Base-by-base conservation (phyloP, 2,329 filamentous ascomycete genomes). In the Venturia aucupariae region DNA sequence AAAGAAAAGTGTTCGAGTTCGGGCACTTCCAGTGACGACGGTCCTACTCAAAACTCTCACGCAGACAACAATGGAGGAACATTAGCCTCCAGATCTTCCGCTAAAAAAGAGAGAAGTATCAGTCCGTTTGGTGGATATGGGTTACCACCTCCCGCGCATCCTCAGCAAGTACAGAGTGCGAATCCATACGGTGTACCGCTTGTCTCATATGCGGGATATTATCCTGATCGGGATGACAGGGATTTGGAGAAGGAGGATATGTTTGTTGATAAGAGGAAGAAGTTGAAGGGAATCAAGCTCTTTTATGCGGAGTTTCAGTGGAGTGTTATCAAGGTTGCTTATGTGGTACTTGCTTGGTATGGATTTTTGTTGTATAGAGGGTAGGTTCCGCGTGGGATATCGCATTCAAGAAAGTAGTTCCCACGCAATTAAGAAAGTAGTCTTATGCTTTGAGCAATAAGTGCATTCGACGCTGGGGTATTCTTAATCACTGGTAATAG, bases 301-400 rank as follows among this genome's bases (percentile, higher is more conserved):
- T 81, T 89, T 6, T 72, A 78, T 39, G 77, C 79, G 32, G 88
- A 93, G 73, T 75, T 91, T 44, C 81, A 80, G 75, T 81, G 79
- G 10, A 86, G 83, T 55, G 70, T 86, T 22, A 85, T 83, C 76
- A 79, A 83, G 60, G 86, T 92, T 3, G 80, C 79, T 6, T 84
- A 83, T 80, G 82, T 89, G 73, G 85, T 84, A 24, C 73, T 86
- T 55, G 68, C 78, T 17, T 86, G 86, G 73, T 94, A 89, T 80
- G 79, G 79, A 38, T 90, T 39, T n/a, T 44, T 63, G 51, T n/a
- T 57, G 27, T 57, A 57, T 11, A 57, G 51, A 57, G 51, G 51
- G 10, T 57, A 46, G 19, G 8, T 38, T 8, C 35, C 35, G n/a
- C n/a, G n/a, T n/a, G n/a, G n/a, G n/a, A n/a, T n/a, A n/a, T n/a